Conservation (phyloP, 2,329 filamentous ascomycete genomes). For the Lecanoromycetidae sp. region DNA sequence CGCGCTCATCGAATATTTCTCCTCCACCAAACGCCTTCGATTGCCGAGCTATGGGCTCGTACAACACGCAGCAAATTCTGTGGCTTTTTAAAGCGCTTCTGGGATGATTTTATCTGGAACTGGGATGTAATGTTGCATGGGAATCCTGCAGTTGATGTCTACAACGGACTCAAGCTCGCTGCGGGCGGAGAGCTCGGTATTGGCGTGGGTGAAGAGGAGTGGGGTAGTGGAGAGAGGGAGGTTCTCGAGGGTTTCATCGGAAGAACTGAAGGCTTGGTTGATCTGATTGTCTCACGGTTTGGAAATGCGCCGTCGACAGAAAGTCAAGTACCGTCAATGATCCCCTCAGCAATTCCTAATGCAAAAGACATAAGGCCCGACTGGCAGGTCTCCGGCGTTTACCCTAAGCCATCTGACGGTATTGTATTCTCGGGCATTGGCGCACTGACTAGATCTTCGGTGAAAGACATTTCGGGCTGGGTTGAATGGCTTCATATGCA, state of each 20-base stretch:
- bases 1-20: constrained; percentile 76
- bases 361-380: constrained; percentile 26
- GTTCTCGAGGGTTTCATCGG: constrained; percentile 80
- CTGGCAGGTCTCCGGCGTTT: constrained; percentile 64
- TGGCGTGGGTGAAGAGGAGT: constrained; percentile 89
- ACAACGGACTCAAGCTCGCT: constrained; percentile 74
- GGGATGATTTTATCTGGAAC: constrained; percentile 52
- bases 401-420: constrained; percentile 63
- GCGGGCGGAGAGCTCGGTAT: constrained; percentile 84
- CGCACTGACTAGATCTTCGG: constrained; percentile 55
- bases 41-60: constrained; percentile 57
- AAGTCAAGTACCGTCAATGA: constrained; percentile 16
- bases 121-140: constrained; percentile 90
- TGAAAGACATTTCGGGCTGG: constrained; percentile 69
- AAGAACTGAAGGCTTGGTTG: constrained; percentile 70
- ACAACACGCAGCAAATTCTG: constrained; percentile 58
- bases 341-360: constrained; percentile 15
- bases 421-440: constrained; percentile 76
- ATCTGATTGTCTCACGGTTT: constrained; percentile 78
- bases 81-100: constrained; percentile 63
- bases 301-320: constrained; percentile 44
- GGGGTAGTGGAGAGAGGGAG: constrained; percentile 84
- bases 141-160: constrained; percentile 69
- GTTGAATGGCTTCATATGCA: constrained; percentile 77
- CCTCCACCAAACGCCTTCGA: constrained; percentile 69